A percentile compares a stretch with the other conserved stretches of the same genome.
Evolutionary conservation across 495 filamentous ascomycete species (phyloP).

Genomic region (Astrocystis sublimbata): DNA sequence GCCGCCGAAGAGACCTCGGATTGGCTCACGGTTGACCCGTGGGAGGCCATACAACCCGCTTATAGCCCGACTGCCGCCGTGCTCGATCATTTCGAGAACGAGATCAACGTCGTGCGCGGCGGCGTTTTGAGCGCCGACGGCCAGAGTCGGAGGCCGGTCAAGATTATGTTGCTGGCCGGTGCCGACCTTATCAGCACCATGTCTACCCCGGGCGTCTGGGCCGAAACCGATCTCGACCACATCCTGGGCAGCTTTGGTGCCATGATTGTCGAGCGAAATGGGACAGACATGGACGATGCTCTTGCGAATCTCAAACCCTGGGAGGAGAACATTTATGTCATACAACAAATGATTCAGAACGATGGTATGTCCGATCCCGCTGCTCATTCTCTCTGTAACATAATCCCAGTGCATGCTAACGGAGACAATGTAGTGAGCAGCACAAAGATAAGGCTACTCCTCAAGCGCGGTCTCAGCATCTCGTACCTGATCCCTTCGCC

Average conservation of each 20-base stretch:
- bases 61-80: slow-evolving; percentile 90
- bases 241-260: slow-evolving; percentile 85
- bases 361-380: slow-evolving; percentile 6
- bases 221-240: slow-evolving; percentile 75
- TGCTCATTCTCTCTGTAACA: background rate
- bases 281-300: slow-evolving; percentile 87
- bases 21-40: slow-evolving; percentile 85
- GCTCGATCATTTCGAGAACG: slow-evolving; percentile 83
- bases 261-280: slow-evolving; percentile 86
- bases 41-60: slow-evolving; percentile 59
- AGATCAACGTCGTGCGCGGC: slow-evolving; percentile 76
- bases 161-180: slow-evolving; percentile 75
- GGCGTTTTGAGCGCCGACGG: slow-evolving; percentile 71
- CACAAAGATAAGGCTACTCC: slow-evolving; percentile 84
- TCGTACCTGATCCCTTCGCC: slow-evolving; percentile 41
- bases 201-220: slow-evolving; percentile 68
- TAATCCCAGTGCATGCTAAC: slow-evolving; percentile 2
- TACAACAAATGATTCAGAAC: slow-evolving; percentile 86
- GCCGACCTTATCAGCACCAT: slow-evolving; percentile 81
- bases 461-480: slow-evolving; percentile 78
- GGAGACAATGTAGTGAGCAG: slow-evolving; percentile 66
- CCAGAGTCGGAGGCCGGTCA: slow-evolving; percentile 49
- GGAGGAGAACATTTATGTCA: slow-evolving; percentile 76
- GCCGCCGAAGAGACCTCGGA: slow-evolving; percentile 73
- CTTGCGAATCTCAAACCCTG: slow-evolving; percentile 69